Evolutionary conservation across 495 filamentous ascomycete genomes (phyloP).

Genomic region (Talaromyces ruber): DNA sequence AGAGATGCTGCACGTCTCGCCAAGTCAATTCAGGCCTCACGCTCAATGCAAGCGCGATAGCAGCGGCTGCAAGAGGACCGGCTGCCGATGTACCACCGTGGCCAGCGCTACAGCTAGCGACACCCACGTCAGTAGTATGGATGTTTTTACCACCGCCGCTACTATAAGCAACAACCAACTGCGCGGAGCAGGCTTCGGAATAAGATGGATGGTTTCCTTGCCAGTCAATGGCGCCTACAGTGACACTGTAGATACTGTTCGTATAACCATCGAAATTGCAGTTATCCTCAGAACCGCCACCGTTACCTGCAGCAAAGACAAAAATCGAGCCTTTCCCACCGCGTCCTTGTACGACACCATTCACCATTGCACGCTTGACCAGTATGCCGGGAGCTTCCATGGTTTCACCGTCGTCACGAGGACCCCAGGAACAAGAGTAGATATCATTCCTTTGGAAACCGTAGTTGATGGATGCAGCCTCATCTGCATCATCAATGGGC

Average conservation of each 20-base stretch:
- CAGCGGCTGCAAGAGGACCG: slow-evolving; percentile 82
- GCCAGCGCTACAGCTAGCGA: slow-evolving; percentile 60
- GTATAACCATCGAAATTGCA: slow-evolving; percentile 99
- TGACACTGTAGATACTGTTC: slow-evolving; percentile 98
- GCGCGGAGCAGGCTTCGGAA: slow-evolving; percentile 91
- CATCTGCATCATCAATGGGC: slow-evolving; percentile 85
- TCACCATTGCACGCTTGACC: slow-evolving; percentile 83
- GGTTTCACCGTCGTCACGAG: slow-evolving; percentile 80
- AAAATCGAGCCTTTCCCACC: slow-evolving; percentile 81
- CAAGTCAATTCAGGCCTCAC: slow-evolving; percentile 82
- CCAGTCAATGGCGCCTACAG: slow-evolving; percentile 86
- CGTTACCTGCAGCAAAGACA: slow-evolving; percentile 96
- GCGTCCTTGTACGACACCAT: slow-evolving; percentile 83
- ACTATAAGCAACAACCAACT: slow-evolving; percentile 92
- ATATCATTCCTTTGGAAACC: slow-evolving; percentile 87
- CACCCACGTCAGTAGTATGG: slow-evolving; percentile 91
- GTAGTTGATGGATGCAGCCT: slow-evolving; percentile 88
- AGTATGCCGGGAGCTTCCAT: slow-evolving; percentile 93
- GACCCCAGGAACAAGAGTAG: slow-evolving; percentile 98
- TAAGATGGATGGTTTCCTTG: slow-evolving; percentile 83
- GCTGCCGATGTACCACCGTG: slow-evolving; percentile 98
- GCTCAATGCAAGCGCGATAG: slow-evolving; percentile 85
- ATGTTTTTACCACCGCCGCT: slow-evolving; percentile 84
- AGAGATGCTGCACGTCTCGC: slow-evolving; percentile 91
- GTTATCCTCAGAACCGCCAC: slow-evolving; percentile 70